Percentiles rank a stretch among this genome's conserved stretches.
Conservation (phyloP, 1,284 basidiomycete genomes). For the Erythrobasidium hasegawianum region DNA sequence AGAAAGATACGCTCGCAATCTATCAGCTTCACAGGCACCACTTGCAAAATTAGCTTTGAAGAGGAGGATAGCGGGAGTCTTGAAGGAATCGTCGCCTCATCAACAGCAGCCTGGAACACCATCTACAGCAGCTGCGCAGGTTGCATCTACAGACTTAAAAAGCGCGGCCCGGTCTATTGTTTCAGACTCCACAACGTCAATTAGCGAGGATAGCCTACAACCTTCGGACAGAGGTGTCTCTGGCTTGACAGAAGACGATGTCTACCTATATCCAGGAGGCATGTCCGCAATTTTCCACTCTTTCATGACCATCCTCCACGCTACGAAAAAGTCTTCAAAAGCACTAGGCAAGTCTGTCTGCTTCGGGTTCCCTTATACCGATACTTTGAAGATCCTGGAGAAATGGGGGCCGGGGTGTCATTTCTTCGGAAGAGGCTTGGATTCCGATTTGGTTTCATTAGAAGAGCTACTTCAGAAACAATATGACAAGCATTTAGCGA, state of each 20-base stretch:
- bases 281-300: slow-evolving; percentile 93
- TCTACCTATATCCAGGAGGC: slow-evolving; percentile 79
- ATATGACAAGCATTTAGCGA: slow-evolving; percentile 48
- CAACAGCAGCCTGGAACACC: neutral
- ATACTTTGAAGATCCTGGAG: slow-evolving; percentile 91
- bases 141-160: neutral
- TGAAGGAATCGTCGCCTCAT: slow-evolving; percentile 49
- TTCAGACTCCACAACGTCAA: slow-evolving; percentile 54
- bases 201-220: slow-evolving; percentile 40
- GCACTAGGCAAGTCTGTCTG: slow-evolving; percentile 74
- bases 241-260: slow-evolving; percentile 73
- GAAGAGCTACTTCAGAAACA: slow-evolving; percentile 60
- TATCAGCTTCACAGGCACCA: slow-evolving; percentile 68
- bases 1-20: slow-evolving; percentile 91
- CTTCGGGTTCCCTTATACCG: slow-evolving; percentile 94
- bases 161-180: neutral
- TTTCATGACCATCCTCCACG: slow-evolving; percentile 60
- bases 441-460: slow-evolving; percentile 69
- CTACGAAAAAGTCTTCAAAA: slow-evolving; percentile 3
- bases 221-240: slow-evolving; percentile 43
- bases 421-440: slow-evolving; percentile 79
- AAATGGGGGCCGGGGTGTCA: slow-evolving; percentile 96
- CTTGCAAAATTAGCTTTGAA: slow-evolving; percentile 81
- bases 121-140: slow-evolving; percentile 5
- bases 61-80: slow-evolving; percentile 80